phyloP scores from a whole-genome alignment of 2,329 filamentous ascomycete species.

The Phaeosphaeria sp. region DNA sequence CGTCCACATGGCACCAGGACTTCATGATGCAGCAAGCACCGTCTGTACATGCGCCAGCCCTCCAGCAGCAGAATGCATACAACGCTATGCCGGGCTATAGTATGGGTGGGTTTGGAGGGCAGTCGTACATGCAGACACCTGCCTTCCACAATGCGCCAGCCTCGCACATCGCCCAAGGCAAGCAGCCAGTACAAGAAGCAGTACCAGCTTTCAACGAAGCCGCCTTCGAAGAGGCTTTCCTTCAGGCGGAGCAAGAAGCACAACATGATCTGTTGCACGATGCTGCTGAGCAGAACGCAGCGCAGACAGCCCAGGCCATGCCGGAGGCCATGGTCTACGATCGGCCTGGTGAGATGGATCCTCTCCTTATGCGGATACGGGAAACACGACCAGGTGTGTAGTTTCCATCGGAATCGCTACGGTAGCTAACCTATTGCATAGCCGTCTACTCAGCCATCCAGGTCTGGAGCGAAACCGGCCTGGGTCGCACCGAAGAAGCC shows the following conservation, averaged over 20 bases:
- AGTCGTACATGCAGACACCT: constrained; percentile 32
- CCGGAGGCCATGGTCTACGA: constrained; percentile 23
- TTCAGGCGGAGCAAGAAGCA: constrained; percentile 54
- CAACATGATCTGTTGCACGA: constrained; percentile 48
- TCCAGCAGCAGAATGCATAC: constrained; percentile 33
- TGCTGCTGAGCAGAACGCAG: constrained; percentile 20
- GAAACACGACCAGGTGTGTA: constrained; percentile 45
- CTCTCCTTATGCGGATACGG: constrained; percentile 39
- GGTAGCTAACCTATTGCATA: constrained; percentile 22
- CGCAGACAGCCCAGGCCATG: constrained; percentile 18
- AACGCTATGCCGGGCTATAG: constrained; percentile 34
- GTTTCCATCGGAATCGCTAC: constrained; percentile 14
- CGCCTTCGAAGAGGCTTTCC: constrained; percentile 63
- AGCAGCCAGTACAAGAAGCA: constrained; percentile 43
- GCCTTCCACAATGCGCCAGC: constrained; percentile 26
- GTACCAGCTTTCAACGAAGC: constrained; percentile 59
- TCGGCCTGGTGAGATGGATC: constrained; percentile 37
- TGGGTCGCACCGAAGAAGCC: constrained; percentile 33
- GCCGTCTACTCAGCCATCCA: constrained; percentile 44
- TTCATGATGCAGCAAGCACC: constrained; percentile 56
- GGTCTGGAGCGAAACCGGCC: constrained; percentile 41
- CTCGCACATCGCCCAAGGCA: constrained; percentile 38
- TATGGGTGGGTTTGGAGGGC: constrained; percentile 34
- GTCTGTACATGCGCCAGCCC: constrained; percentile 35
- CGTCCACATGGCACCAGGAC: constrained; percentile 65